phyloP scores from a whole-genome alignment of 129 eudicot species.

The Silybum marianum region DNA sequence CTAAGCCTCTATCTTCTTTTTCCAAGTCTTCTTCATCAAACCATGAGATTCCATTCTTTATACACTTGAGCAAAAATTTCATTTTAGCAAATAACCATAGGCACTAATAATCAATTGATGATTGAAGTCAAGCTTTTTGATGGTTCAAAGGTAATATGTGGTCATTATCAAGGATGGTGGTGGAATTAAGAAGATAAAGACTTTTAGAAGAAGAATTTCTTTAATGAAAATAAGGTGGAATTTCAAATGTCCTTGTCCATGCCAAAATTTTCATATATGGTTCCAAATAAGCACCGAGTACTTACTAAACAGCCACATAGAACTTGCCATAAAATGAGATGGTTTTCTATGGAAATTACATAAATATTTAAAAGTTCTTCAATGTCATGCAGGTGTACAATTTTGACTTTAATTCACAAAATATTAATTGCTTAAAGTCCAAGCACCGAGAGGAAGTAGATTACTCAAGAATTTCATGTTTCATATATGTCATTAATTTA shows the following conservation, averaged over 20 bases:
- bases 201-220: background rate
- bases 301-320: background rate
- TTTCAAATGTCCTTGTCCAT: background rate
- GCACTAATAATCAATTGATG: background rate
- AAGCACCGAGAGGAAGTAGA: background rate
- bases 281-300: background rate
- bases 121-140: background rate
- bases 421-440: background rate
- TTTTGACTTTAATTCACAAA: too few species aligned
- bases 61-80: background rate
- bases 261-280: background rate
- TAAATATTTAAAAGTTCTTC: background rate
- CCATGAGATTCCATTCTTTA: background rate
- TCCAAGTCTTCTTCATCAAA: background rate
- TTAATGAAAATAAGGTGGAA: background rate
- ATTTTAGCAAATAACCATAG: background rate
- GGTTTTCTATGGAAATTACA: background rate
- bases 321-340: background rate
- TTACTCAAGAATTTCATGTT: background rate
- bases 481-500: too few species aligned
- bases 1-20: background rate
- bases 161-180: background rate
- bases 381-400: too few species aligned
- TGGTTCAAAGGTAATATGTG: slow-evolving; percentile 3
- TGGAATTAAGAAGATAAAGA: background rate